Evolutionary conservation across 495 filamentous ascomycete genomes (phyloP), one percentile per base, ranked within the genome.

Genomic region (Penicillium lividum): DNA sequence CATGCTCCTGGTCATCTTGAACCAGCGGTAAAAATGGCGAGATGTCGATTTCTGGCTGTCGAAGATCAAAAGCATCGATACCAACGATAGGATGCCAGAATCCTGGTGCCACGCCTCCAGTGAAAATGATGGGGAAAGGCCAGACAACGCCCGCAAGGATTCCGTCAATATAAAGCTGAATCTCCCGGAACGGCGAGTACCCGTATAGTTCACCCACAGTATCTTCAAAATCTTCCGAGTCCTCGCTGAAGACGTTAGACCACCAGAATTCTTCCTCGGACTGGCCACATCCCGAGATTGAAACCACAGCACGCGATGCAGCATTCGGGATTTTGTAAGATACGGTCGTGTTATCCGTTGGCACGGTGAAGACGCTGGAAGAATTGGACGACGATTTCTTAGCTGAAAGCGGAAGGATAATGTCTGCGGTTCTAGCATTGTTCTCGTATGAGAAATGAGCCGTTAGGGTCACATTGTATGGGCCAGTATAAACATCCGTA

Each of bases 101-200:
- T 0, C 85, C 85, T 1, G 92, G 92, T 2, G 86, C 87, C 1
- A 97, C 83, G 4, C 92, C 92, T 5, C 92, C 92, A 5, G 92
- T 95, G 61, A 96, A 97, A 36, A 96, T 90, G 30, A 92, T 78
- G 0, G 90, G 89, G 57, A 93, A 94, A 4, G 92, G 92, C 89
- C 89, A 95, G 7, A 84, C 80, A 4, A 94, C 89, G 0, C 92
- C 92, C 15, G 90, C 89, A 7, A 94, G 72, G 31, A 79, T 76
- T 3, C 83, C 89, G 65, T 96, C 89, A 57, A 96, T 89, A 42
- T 86, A 80, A 3, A 95, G 73, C 59, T 96, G 90, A 7, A 95
- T 79, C 68, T 97, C 92, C 8, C 92, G 84, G 66, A 91, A 96
- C 0, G 91, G 89, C 18, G 86, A 87, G 63, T 83, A 85, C 2